phyloP scores from a whole-genome alignment of 805 yeast genomes.

The Candida multigemmis region DNA sequence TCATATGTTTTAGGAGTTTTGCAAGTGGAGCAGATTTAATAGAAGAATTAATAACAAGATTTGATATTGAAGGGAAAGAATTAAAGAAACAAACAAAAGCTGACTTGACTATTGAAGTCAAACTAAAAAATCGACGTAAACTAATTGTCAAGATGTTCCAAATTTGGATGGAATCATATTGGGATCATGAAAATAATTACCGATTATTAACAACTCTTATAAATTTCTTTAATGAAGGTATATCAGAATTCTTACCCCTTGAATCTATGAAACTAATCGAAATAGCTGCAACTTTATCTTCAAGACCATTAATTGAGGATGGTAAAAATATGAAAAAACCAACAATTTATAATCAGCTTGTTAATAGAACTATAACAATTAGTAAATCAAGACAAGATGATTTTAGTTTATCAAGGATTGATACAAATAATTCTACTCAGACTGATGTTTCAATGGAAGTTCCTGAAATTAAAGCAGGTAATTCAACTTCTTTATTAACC shows the following conservation, averaged over 20 bases:
- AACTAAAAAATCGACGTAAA: constrained; percentile 51
- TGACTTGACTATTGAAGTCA: constrained; percentile 19
- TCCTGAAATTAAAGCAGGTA: constrained; percentile 32
- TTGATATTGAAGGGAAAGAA: constrained; percentile 39
- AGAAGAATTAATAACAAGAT: constrained; percentile 58
- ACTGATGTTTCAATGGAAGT: too few relatives aligned
- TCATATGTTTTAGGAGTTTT: constrained; percentile 68
- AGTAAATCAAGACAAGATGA: too few relatives aligned
- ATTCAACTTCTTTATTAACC: constrained; percentile 29
- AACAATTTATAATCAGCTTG: constrained; percentile 36
- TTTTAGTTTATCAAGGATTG: constrained; percentile 41
- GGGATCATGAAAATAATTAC: constrained; percentile 62
- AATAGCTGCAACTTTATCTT: constrained; percentile 50
- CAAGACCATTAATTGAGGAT: constrained; percentile 42
- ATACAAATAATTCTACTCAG: constrained; percentile 40
- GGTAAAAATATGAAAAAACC: constrained; percentile 12
- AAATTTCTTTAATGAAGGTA: constrained; percentile 73
- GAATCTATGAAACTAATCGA: constrained; percentile 58
- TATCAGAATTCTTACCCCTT: constrained; percentile 50
- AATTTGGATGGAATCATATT: constrained; percentile 85
- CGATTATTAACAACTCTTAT: constrained; percentile 57
- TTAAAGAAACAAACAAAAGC: constrained; percentile 4
- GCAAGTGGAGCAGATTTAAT: constrained; percentile 58
- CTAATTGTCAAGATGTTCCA: constrained; percentile 62
- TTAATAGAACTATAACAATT: constrained; percentile 41